These are phyloP conservation scores for Pyrenopolyporus hunteri DNA, from an alignment of 495 filamentous ascomycete genomes.

Conservation along the genomic window DNA sequence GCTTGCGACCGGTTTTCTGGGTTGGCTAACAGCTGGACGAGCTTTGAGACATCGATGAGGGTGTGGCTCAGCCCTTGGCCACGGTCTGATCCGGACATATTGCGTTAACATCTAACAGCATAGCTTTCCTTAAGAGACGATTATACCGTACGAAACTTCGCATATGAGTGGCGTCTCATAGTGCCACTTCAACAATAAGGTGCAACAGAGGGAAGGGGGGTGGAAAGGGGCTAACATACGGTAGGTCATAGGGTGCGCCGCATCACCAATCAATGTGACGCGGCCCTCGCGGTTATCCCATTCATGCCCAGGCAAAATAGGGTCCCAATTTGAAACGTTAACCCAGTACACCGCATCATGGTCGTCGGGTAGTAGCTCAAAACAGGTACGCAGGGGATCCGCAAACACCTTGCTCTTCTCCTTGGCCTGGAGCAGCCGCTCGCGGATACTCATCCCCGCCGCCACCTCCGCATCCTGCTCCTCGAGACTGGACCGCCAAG, in stretches of 20 bases:
- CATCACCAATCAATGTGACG: conserved; percentile 62
- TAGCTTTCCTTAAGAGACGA: neutral
- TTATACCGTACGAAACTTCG: too few species aligned
- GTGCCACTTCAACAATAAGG: too few species aligned
- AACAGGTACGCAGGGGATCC: conserved; percentile 50
- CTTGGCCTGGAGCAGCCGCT: conserved; percentile 43
- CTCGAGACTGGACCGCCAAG: conserved; percentile 42
- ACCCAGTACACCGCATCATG: conserved; percentile 46
- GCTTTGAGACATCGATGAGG: conserved; percentile 51
- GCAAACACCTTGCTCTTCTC: conserved; percentile 41
- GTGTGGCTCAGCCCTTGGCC: conserved; percentile 61
- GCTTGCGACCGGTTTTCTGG: conserved; percentile 26
- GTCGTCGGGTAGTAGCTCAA: conserved; percentile 52
- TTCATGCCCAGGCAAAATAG: conserved; percentile 41
- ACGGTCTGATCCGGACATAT: conserved; percentile 44
- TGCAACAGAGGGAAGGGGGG: neutral
- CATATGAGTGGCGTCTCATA: too few species aligned
- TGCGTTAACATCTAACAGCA: conserved; percentile 1
- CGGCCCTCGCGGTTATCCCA: conserved; percentile 58
- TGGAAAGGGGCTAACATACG: conserved; percentile 50
- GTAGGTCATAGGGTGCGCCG: conserved; percentile 64
- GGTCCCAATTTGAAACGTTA: conserved; percentile 49
- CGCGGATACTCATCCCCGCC: conserved; percentile 22
- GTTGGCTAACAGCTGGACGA: conserved; percentile 45
- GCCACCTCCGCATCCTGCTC: conserved; percentile 43